phyloP scores from a whole-genome alignment of 2,329 filamentous ascomycete species.

The Botrytis galanthina region DNA sequence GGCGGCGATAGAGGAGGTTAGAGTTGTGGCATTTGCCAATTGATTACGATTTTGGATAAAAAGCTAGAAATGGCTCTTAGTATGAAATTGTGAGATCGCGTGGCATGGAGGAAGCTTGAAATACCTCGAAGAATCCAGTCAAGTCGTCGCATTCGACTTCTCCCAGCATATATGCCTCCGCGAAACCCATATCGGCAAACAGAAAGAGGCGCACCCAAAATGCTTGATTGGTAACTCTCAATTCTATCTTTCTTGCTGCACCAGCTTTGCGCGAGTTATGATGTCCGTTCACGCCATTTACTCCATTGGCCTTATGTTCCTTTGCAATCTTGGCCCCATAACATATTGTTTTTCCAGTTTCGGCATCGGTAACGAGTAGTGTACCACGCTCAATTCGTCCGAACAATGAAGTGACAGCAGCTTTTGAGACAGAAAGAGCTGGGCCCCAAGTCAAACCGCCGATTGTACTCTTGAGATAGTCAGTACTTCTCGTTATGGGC shows the following conservation, averaged over 20 bases:
- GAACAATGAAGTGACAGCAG: slow-evolving; percentile 47
- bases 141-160: slow-evolving; percentile 67
- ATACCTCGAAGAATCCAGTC: slow-evolving; percentile 64
- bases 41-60: slow-evolving; percentile 68
- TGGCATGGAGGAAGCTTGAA: slow-evolving; percentile 9
- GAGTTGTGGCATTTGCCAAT: slow-evolving; percentile 62
- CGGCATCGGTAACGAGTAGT: slow-evolving; percentile 49
- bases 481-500: slow-evolving; percentile 42
- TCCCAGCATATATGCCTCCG: slow-evolving; percentile 64
- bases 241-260: slow-evolving; percentile 47
- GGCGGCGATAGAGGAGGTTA: slow-evolving; percentile 57
- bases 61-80: slow-evolving; percentile 45
- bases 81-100: neutral
- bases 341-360: slow-evolving; percentile 42
- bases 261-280: slow-evolving; percentile 41
- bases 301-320: slow-evolving; percentile 38
- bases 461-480: slow-evolving; percentile 43
- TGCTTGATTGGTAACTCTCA: slow-evolving; percentile 61
- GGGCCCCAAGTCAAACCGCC: slow-evolving; percentile 45
- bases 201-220: slow-evolving; percentile 70
- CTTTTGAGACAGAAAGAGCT: slow-evolving; percentile 43
- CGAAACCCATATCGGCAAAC: slow-evolving; percentile 74
- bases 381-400: slow-evolving; percentile 49
- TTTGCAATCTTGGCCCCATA: slow-evolving; percentile 49
- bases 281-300: slow-evolving; percentile 27